Evolutionary conservation across 495 filamentous ascomycete species (phyloP).

Genomic region (Hypoxylon lenormandii): DNA sequence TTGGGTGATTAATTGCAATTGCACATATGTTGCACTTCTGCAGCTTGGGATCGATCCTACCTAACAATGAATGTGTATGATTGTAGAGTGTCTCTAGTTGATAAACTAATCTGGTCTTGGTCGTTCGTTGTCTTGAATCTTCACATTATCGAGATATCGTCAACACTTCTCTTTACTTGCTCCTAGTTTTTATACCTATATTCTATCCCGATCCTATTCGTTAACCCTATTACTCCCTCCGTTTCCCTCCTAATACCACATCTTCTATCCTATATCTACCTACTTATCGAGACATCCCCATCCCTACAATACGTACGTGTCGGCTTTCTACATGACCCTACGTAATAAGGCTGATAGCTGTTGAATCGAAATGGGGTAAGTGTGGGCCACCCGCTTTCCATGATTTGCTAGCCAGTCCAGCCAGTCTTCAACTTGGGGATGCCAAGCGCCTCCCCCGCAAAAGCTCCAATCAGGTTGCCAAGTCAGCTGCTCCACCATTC

Average conservation of each 20-base stretch:
- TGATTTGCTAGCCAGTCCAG: constrained; percentile 5
- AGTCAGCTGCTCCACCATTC: constrained; percentile 23
- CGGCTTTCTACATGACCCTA: constrained; percentile 14
- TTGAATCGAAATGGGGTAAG: constrained; percentile 29
- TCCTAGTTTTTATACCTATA: not conserved
- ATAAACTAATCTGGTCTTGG: not conserved
- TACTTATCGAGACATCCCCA: not conserved
- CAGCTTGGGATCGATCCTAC: not conserved
- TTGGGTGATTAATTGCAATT: too few relatives aligned
- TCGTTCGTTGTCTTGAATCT: not conserved
- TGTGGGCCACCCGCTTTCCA: constrained; percentile 7
- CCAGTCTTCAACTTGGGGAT: constrained; percentile 7
- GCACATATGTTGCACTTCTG: not conserved
- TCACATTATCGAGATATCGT: not conserved
- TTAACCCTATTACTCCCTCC: not conserved
- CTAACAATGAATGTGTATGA: not conserved
- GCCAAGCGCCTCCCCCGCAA: constrained; percentile 40
- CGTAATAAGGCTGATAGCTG: constrained; percentile 42
- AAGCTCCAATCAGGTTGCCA: constrained; percentile 25
- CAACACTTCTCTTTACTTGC: not conserved
- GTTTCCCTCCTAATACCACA: not conserved
- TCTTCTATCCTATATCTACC: not conserved
- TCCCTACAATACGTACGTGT: not conserved
- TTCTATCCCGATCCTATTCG: not conserved
- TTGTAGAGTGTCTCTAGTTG: too few relatives aligned